Conservation (phyloP, 1,139 yeast species). For the Scheffersomyces stambukii region DNA sequence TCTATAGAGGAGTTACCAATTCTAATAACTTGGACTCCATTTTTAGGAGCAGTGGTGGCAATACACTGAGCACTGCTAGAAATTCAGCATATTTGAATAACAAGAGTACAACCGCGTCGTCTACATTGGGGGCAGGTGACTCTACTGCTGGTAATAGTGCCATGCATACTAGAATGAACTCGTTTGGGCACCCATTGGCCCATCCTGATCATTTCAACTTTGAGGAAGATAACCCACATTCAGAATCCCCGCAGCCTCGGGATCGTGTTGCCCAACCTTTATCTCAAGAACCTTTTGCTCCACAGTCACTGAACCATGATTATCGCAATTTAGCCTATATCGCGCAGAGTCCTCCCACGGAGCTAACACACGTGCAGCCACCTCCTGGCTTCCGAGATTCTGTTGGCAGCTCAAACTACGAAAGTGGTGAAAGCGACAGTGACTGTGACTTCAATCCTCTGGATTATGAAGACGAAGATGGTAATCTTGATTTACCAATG, state of each 20-base stretch:
- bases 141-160: constrained; percentile 7
- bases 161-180: constrained; percentile 10
- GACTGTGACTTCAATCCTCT: constrained; percentile 11
- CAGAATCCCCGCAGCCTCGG: constrained; percentile 3
- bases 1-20: constrained; percentile 45
- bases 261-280: not conserved
- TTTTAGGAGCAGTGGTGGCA: constrained; percentile 16
- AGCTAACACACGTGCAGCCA: not conserved
- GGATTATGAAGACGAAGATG: constrained; percentile 11
- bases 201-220: constrained; percentile 13
- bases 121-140: constrained; percentile 9
- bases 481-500: constrained; percentile 6
- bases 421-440: constrained; percentile 2
- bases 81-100: constrained; percentile 11
- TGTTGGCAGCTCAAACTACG: not conserved
- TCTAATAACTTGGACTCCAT: constrained; percentile 41
- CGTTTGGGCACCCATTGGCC: constrained; percentile 14
- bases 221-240: constrained; percentile 5
- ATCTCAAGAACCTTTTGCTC: not conserved
- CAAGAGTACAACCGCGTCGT: constrained; percentile 15
- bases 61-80: constrained; percentile 14
- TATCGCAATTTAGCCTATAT: no score
- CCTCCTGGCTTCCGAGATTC: not conserved
- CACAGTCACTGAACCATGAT: no score
- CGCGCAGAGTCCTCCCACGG: no score